Evolutionary conservation across 75 land plant genomes (phyloP).

Genomic region (Selaginella moellendorffii): DNA sequence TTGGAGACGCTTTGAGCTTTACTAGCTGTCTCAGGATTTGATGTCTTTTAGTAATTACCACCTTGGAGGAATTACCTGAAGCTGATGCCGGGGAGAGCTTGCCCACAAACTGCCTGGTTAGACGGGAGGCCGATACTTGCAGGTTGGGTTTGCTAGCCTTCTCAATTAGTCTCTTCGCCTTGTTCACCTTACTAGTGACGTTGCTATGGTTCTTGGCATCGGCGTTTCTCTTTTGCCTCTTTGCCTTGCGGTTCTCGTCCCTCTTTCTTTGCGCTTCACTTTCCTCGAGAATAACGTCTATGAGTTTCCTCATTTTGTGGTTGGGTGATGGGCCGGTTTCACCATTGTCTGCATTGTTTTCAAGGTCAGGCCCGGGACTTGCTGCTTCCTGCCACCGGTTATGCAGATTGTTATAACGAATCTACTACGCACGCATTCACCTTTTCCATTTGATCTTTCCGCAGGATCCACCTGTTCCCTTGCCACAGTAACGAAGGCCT

Average conservation of each 20-base stretch:
- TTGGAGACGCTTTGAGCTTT: no score
- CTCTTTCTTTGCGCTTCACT: background rate
- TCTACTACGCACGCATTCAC: background rate
- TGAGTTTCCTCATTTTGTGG: background rate
- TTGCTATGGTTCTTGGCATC: background rate
- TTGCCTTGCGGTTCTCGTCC: no score
- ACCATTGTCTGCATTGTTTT: background rate
- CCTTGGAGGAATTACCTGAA: background rate
- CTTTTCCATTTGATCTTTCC: background rate
- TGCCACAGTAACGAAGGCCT: background rate
- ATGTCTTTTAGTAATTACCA: no score
- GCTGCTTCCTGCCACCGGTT: background rate
- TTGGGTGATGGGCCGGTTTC: background rate
- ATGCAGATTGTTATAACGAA: background rate
- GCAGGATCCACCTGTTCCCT: background rate
- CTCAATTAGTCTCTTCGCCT: background rate
- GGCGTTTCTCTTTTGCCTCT: no score
- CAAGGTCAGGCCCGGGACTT: no score
- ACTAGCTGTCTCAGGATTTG: no score
- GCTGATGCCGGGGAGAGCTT: background rate
- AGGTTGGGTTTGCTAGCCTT: conserved; percentile 1
- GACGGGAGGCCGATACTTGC: no score
- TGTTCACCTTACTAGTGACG: background rate
- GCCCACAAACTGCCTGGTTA: background rate
- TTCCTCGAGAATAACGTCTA: background rate